phyloP scores from a whole-genome alignment of 2,329 filamentous ascomycete species.

The Botryotinia calthae region DNA sequence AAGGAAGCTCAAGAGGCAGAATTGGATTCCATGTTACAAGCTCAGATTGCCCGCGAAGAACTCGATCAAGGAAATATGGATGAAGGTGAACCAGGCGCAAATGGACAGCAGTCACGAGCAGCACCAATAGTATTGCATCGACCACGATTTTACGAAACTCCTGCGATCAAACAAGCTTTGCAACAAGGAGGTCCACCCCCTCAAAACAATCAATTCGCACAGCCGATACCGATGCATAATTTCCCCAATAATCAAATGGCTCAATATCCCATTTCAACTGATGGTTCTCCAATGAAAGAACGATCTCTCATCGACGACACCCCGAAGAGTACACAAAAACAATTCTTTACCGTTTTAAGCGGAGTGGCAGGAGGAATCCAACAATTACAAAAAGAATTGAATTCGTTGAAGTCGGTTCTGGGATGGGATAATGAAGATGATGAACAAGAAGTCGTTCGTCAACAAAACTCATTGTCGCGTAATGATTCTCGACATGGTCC shows the following conservation, averaged over 20 bases:
- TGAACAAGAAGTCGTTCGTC: not conserved
- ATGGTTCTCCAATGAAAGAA: not conserved
- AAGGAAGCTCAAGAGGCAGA: constrained; percentile 20
- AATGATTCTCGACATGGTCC: not conserved
- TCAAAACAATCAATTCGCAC: not conserved
- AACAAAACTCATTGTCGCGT: not conserved
- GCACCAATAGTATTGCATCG: constrained; percentile 6
- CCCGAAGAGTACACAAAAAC: constrained; percentile 29
- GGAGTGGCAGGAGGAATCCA: constrained; percentile 31
- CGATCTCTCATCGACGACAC: constrained; percentile 26
- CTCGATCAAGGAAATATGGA: constrained; percentile 13
- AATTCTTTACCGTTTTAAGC: constrained; percentile 30
- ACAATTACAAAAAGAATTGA: constrained; percentile 32
- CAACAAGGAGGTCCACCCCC: constrained; percentile 3
- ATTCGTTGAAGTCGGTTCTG: constrained; percentile 29
- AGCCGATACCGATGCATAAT: not conserved
- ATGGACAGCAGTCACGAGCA: not conserved
- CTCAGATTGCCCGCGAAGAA: constrained; percentile 28
- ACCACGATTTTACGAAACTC: constrained; percentile 14
- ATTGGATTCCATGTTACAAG: constrained; percentile 28
- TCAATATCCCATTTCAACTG: not conserved
- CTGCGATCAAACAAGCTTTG: not conserved
- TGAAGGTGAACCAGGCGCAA: constrained; percentile 6
- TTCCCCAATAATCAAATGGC: not conserved
- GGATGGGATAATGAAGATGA: constrained; percentile 29